Evolutionary conservation across 2,329 filamentous ascomycete genomes (phyloP), one percentile per base, ranked within the genome.

Genomic region (Fusarium tjaetaba): DNA sequence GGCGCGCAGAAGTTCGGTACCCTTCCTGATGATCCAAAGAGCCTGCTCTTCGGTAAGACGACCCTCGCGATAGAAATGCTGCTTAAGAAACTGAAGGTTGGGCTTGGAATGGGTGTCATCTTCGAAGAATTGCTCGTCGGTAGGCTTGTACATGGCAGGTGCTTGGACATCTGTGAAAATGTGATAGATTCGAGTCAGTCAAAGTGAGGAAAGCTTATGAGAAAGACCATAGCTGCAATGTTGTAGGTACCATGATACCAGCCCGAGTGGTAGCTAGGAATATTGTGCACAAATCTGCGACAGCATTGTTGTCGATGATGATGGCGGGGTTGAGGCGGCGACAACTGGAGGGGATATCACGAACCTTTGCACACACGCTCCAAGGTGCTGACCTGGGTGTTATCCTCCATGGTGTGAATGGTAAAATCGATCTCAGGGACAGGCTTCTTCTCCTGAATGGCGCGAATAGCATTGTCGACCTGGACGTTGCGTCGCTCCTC

Each of bases 311-410:
- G 56, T 64, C 56, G 53, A 64, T 62, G 64, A 68, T 62, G 65
- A 76, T 76, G 67, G 73, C 58, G 74, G 73, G 74, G 74, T 75
- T 53, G 65, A 63, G 63, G 52, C 64, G 61, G 64, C 48, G 60
- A 71, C 61, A 63, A 65, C 64, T 66, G 41, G 72, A 75, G 71
- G 68, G 59, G 56, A 70, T 78, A 65, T 73, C 49, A 81, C 84
- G 73, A 90, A 98, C 96, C 96, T 95, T 98, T 99, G 89, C 96
- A 97, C 71, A 99, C 96, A 82, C 96, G 91, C 85, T 99, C 96
- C 82, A 93, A 86, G 71, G 96, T 99, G 90, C 90, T 98, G 82
- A 99, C 96, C 86, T 97, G 94, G 61, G 90, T 92, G 81, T 94
- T 94, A 87, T 99, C 96, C 84, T 99, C 96, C 96, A 98, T 98